Percentiles rank a stretch among this genome's conserved stretches.
phyloP scores from a whole-genome alignment of 2,329 filamentous ascomycete species.

The Celoporthe dispersa region DNA sequence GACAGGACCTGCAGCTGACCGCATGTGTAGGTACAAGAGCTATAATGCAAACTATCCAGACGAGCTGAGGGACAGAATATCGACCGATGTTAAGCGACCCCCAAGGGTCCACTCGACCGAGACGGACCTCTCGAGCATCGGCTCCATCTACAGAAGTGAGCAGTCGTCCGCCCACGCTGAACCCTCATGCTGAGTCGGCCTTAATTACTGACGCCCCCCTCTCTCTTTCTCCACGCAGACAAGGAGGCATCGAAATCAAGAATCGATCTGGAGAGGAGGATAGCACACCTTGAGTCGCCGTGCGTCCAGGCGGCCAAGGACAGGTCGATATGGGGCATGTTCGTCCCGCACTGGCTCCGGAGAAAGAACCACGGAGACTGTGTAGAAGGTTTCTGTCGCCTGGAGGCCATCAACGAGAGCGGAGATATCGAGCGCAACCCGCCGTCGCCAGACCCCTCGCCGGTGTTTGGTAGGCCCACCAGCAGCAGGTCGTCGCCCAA shows the following conservation, averaged over 20 bases:
- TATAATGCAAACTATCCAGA: slow-evolving; percentile 43
- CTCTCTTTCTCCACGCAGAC: slow-evolving; percentile 4
- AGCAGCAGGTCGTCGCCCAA: slow-evolving; percentile 37
- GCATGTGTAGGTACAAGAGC: slow-evolving; percentile 46
- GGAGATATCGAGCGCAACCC: background rate
- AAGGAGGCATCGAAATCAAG: slow-evolving; percentile 26
- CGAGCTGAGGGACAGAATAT: slow-evolving; percentile 17
- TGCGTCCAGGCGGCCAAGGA: slow-evolving; percentile 17
- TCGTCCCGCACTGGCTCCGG: background rate
- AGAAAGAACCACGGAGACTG: slow-evolving; percentile 3
- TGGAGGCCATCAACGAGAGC: slow-evolving; percentile 12
- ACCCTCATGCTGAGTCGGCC: background rate
- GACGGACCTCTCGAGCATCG: slow-evolving; percentile 7
- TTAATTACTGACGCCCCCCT: background rate
- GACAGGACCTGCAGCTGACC: slow-evolving; percentile 15
- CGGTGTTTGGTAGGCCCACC: slow-evolving; percentile 34
- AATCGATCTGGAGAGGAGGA: slow-evolving; percentile 23
- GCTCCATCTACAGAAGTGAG: slow-evolving; percentile 10
- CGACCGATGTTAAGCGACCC: slow-evolving; percentile 1
- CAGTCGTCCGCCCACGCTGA: background rate
- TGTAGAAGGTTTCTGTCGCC: slow-evolving; percentile 10
- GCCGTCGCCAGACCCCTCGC: background rate
- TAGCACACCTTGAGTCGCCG: slow-evolving; percentile 26
- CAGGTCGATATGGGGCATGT: slow-evolving; percentile 18
- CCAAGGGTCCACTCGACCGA: slow-evolving; percentile 4